These are phyloP conservation scores for Sinapis alba DNA, from an alignment of 441 rosid species.

Conservation along the genomic window DNA sequence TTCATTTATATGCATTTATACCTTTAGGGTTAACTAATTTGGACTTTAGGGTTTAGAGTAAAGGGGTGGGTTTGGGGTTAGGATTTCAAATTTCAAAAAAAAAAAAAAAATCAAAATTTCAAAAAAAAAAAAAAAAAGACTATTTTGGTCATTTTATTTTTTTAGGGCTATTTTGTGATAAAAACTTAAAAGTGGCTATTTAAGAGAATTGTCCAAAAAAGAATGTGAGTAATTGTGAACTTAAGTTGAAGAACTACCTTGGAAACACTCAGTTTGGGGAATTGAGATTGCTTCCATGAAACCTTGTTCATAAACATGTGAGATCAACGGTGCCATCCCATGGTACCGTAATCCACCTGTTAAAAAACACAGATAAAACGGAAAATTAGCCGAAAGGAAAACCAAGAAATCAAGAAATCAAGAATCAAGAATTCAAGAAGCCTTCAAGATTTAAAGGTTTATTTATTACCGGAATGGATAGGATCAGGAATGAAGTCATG, in stretches of 20 bases:
- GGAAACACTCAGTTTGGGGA: conserved; percentile 88
- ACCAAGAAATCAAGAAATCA: background rate
- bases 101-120: no score
- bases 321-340: conserved; percentile 91
- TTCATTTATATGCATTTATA: no score
- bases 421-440: background rate
- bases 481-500: conserved; percentile 98
- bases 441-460: background rate
- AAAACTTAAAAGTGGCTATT: no score
- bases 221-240: no score
- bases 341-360: conserved; percentile 91
- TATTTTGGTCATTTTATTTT: no score
- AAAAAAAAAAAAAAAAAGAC: no score
- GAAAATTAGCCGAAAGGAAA: background rate
- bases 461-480: conserved; percentile 75
- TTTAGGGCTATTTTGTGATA: no score
- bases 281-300: conserved; percentile 86
- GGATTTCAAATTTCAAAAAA: no score
- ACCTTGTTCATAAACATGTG: conserved; percentile 82
- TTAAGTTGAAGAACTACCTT: conserved; percentile 64
- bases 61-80: no score
- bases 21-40: no score
- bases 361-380: conserved; percentile 28
- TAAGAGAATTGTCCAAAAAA: no score
- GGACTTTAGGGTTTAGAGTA: no score